Evolutionary conservation across 495 filamentous ascomycete species (phyloP).

Genomic region (Aspergillus ellipticus): DNA sequence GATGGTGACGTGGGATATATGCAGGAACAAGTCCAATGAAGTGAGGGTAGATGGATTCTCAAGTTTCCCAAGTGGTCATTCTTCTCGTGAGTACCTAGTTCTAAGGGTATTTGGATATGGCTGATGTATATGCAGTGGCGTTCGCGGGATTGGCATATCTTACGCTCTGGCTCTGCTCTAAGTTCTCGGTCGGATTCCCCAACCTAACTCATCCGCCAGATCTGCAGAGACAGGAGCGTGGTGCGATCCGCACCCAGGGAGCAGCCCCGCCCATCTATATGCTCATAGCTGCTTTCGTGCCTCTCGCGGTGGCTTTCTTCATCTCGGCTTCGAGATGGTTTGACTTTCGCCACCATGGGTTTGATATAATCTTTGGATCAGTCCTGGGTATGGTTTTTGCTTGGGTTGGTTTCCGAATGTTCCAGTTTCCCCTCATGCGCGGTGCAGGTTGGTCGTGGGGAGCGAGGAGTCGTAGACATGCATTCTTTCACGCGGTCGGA

Average conservation of each 20-base stretch:
- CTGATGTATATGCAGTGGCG: constrained; percentile 38
- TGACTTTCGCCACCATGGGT: constrained; percentile 60
- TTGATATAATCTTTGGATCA: constrained; percentile 60
- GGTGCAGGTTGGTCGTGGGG: constrained; percentile 56
- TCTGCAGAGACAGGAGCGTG: constrained; percentile 19
- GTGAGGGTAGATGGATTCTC: constrained; percentile 58
- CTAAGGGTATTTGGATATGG: not conserved
- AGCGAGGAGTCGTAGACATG: constrained; percentile 34
- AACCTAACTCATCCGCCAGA: constrained; percentile 47
- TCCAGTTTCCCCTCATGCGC: constrained; percentile 62
- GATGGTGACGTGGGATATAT: constrained; percentile 53
- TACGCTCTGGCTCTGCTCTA: constrained; percentile 59
- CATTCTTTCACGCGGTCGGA: constrained; percentile 61
- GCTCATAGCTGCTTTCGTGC: constrained; percentile 53
- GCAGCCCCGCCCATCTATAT: constrained; percentile 58
- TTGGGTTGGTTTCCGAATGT: constrained; percentile 59
- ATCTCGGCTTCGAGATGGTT: constrained; percentile 60
- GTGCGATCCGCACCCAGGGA: constrained; percentile 43
- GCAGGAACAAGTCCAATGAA: constrained; percentile 35
- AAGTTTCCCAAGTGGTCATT: constrained; percentile 66
- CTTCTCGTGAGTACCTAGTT: constrained; percentile 51
- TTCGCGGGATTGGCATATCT: constrained; percentile 63
- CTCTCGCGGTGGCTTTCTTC: constrained; percentile 56
- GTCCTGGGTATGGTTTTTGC: constrained; percentile 54
- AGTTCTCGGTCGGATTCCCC: constrained; percentile 59